phyloP scores from a whole-genome alignment of 768 basidiomycete genomes.

The Hygrocybe punicea region DNA sequence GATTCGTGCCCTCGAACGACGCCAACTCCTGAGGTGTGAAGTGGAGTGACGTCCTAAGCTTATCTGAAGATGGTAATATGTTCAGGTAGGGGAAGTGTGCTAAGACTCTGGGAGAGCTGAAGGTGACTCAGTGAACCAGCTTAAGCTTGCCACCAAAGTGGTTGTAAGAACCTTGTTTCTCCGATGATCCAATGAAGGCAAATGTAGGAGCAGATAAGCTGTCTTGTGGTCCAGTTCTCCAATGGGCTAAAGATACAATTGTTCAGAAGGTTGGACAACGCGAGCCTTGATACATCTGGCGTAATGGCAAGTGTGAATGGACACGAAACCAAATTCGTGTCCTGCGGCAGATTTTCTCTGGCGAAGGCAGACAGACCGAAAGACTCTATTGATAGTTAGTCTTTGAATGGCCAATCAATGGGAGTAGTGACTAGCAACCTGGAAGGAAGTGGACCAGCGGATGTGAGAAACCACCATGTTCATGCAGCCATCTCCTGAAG shows the following conservation, averaged over 20 bases:
- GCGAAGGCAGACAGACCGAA: constrained; percentile 55
- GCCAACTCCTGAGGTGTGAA: constrained; percentile 63
- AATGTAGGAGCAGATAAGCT: constrained; percentile 67
- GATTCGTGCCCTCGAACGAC: constrained; percentile 71
- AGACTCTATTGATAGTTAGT: constrained; percentile 26
- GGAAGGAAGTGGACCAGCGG: constrained; percentile 40
- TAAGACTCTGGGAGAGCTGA: constrained; percentile 19
- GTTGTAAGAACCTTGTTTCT: constrained; percentile 31
- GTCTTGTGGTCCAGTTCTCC: constrained; percentile 56
- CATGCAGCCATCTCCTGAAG: constrained; percentile 51
- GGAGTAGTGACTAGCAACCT: constrained; percentile 36
- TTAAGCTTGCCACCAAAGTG: not conserved
- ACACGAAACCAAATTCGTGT: constrained; percentile 59
- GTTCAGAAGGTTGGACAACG: constrained; percentile 38
- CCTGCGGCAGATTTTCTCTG: constrained; percentile 41
- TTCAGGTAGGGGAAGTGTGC: constrained; percentile 61
- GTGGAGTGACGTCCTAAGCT: constrained; percentile 69
- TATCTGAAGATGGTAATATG: constrained; percentile 54
- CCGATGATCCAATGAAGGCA: constrained; percentile 57
- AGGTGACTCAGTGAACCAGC: constrained; percentile 15
- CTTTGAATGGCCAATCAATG: not conserved
- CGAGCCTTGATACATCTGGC: constrained; percentile 42
- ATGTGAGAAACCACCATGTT: constrained; percentile 52
- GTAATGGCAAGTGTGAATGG: constrained; percentile 68
- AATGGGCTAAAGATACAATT: constrained; percentile 14